A percentile compares a stretch with the other conserved stretches of the same genome.
These are phyloP conservation scores for Colletotrichum siamense DNA, from an alignment of 2,329 filamentous ascomycete species.

Conservation along the genomic window DNA sequence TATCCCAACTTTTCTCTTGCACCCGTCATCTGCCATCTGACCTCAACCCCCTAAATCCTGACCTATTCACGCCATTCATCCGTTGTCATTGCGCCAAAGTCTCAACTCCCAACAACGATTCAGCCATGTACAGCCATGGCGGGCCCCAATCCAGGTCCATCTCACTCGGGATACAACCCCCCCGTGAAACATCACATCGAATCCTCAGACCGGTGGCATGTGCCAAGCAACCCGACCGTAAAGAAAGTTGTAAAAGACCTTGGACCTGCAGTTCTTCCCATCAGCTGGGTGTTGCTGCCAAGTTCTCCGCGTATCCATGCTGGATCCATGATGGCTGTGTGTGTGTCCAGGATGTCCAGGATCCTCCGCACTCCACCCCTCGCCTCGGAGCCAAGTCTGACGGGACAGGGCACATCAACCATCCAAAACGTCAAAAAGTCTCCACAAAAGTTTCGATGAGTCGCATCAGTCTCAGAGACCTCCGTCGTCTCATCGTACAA, in stretches of 20 bases:
- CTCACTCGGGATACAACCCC: background rate
- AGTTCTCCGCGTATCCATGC: background rate
- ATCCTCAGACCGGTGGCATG: background rate
- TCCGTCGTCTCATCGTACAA: background rate
- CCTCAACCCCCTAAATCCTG: background rate
- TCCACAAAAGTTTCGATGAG: slow-evolving; percentile 16
- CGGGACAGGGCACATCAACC: background rate
- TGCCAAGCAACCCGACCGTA: background rate
- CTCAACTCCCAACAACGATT: background rate
- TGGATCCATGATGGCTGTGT: background rate
- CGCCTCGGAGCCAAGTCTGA: background rate
- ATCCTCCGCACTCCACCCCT: background rate
- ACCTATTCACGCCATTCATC: background rate
- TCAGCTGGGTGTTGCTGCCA: background rate
- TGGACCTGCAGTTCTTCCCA: background rate
- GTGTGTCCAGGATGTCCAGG: background rate
- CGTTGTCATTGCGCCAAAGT: background rate
- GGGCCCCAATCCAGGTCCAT: background rate
- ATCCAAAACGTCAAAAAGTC: background rate
- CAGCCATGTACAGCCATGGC: background rate
- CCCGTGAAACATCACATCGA: background rate
- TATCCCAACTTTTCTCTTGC: background rate
- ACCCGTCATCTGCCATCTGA: background rate
- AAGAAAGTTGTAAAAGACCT: background rate
- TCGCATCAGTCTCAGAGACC: slow-evolving; percentile 16